Evolutionary conservation across 2,329 filamentous ascomycete species (phyloP), one percentile per base, ranked within the genome.

Genomic region (Microdochium nivale): DNA sequence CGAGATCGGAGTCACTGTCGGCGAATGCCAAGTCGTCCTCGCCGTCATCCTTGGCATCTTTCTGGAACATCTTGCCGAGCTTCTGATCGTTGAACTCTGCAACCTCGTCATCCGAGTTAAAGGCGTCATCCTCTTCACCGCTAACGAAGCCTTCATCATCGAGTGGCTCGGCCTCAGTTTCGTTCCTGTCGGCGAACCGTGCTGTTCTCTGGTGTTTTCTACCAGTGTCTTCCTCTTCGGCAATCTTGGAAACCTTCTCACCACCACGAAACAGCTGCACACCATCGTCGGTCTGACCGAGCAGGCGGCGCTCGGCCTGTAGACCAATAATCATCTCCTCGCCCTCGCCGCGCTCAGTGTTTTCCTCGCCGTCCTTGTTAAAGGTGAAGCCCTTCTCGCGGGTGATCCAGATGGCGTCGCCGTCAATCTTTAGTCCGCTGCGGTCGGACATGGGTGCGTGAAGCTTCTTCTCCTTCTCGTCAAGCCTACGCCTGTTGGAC

Each of bases 381-480:
- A 99, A 96, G 3, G 81, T 95, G 60, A 86, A 86, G 0, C 82
- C 83, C 59, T 84, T 85, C 49, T 86, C 81, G 52, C 80, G 73
- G 10, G 82, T 85, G 54, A 86, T 96, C 73, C 95, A 99, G 35
- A 99, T 91, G 8, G 92, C 91, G 69, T 99, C 94, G 55, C 95
- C 95, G 59, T 99, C 94, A 49, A 99, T 92, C 65, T 97, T 84
- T 13, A 99, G 81, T 61, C 94, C 94, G 58, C 91, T 95, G 32
- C 96, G 90, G 69, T 99, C 94, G 25, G 91, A 96, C 92, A 99
- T 97, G 32, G 94, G 95, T 2, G 94, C 95, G 68, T 96, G 95
- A 4, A 99, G 74, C 60, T 95, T 83, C 72, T 96, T 96, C 65
- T 99, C 92, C 70, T 97, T 99, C 65, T 99, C 94, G 30, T 95